Evolutionary conservation across 495 filamentous ascomycete species (phyloP).

Genomic region (Aspergillus haitiensis): DNA sequence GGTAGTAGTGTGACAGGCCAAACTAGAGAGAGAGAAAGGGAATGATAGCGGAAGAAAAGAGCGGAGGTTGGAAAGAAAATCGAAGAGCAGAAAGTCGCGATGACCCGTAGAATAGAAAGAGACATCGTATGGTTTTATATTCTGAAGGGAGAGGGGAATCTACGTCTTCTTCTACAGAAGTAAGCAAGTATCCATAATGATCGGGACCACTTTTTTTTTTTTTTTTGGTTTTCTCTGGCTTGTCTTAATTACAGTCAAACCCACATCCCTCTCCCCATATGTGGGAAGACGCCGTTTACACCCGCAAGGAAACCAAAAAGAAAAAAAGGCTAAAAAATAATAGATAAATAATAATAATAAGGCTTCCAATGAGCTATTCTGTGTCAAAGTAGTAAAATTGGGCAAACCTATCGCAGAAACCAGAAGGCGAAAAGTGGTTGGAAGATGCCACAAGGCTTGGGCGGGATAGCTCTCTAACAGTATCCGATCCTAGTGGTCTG

Average conservation of each 20-base stretch:
- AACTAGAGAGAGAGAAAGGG: not conserved
- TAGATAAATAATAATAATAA: not conserved
- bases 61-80: too few relatives aligned
- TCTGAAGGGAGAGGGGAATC: not conserved
- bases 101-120: constrained; percentile 13
- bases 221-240: not conserved
- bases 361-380: not conserved
- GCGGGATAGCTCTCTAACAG: too few relatives aligned
- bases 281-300: not conserved
- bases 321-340: not conserved
- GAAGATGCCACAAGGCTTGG: not conserved
- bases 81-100: constrained; percentile 5
- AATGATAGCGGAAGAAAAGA: not conserved
- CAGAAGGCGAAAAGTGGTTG: not conserved
- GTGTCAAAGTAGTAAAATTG: not conserved
- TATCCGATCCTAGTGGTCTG: not conserved
- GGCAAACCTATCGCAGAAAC: not conserved
- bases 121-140: constrained; percentile 27
- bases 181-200: not conserved
- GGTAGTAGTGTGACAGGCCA: not conserved
- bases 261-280: not conserved
- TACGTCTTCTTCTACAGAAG: not conserved
- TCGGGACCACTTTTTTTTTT: not conserved
- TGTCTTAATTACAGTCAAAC: not conserved
- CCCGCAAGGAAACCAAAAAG: not conserved